These are phyloP conservation scores for Xerocomus brunneocitrinus DNA, from an alignment of 768 basidiomycete species.

Conservation along the genomic window DNA sequence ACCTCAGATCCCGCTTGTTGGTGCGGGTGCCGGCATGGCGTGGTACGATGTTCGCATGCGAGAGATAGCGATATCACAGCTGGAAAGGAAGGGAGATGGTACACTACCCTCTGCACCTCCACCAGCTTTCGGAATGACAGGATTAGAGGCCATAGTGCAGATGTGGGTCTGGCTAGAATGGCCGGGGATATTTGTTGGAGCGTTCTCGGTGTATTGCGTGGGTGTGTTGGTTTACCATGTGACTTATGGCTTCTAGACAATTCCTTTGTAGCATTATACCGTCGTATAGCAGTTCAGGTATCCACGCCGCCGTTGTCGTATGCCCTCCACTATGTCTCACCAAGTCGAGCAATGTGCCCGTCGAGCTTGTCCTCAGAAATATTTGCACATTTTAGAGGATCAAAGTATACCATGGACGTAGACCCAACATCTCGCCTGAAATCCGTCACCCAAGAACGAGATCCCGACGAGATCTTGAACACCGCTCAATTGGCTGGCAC, in stretches of 20 bases:
- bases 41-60: conserved; percentile 68
- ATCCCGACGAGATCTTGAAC: conserved; percentile 92
- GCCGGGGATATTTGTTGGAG: not conserved
- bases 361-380: too few relatives aligned
- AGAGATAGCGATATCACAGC: conserved; percentile 34
- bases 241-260: not conserved
- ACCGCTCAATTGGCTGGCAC: conserved; percentile 93
- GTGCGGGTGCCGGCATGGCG: conserved; percentile 56
- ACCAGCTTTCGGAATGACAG: conserved; percentile 29
- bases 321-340: too few relatives aligned
- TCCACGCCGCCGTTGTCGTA: too few relatives aligned
- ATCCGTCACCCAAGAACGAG: conserved; percentile 93
- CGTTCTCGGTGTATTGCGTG: conserved; percentile 1
- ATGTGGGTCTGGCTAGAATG: conserved; percentile 47
- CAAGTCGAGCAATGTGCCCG: too few relatives aligned
- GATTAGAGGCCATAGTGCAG: conserved; percentile 35
- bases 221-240: not conserved
- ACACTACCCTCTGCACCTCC: conserved; percentile 1
- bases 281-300: too few relatives aligned
- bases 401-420: conserved; percentile 67
- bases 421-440: conserved; percentile 66
- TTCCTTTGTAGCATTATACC: too few relatives aligned
- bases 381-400: too few relatives aligned
- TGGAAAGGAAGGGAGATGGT: not conserved
- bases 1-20: conserved; percentile 53